These are phyloP conservation scores for Lactifluus pinguis DNA, from an alignment of 768 basidiomycete genomes.

Conservation along the genomic window DNA sequence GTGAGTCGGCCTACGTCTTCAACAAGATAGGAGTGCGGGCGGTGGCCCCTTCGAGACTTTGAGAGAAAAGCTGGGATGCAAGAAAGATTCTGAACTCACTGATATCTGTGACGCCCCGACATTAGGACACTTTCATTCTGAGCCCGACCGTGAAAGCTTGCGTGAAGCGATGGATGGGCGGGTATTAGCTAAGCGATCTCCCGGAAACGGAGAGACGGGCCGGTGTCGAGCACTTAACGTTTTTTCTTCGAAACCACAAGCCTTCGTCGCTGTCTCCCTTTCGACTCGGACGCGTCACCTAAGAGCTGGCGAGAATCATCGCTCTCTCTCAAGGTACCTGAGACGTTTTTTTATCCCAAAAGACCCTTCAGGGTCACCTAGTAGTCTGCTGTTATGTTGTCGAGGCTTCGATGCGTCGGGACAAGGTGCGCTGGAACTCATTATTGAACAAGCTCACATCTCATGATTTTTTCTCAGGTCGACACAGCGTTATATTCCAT, in stretches of 20 bases:
- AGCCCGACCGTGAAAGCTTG: too few species aligned
- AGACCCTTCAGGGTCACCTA: neutral
- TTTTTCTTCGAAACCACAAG: too few species aligned
- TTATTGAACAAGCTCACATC: neutral
- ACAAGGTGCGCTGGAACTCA: slow-evolving; percentile 1
- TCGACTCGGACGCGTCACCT: neutral
- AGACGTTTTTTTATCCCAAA: neutral
- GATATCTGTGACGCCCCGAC: too few species aligned
- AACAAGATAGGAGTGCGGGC: slow-evolving; percentile 24
- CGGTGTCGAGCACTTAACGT: too few species aligned
- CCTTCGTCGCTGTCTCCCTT: neutral
- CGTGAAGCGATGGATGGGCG: too few species aligned
- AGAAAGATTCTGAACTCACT: neutral
- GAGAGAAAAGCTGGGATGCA: neutral
- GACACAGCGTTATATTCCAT: slow-evolving; percentile 1
- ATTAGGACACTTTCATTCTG: too few species aligned
- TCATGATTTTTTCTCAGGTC: neutral
- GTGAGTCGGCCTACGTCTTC: slow-evolving; percentile 33
- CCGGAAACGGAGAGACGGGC: too few species aligned
- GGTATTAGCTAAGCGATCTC: too few species aligned
- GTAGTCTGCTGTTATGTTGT: slow-evolving; percentile 2
- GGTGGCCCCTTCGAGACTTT: slow-evolving; percentile 24
- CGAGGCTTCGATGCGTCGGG: slow-evolving; percentile 10
- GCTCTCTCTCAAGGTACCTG: neutral
- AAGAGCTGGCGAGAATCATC: neutral